These are phyloP conservation scores for Lactarius indigo DNA, from an alignment of 768 basidiomycete genomes.

Conservation along the genomic window DNA sequence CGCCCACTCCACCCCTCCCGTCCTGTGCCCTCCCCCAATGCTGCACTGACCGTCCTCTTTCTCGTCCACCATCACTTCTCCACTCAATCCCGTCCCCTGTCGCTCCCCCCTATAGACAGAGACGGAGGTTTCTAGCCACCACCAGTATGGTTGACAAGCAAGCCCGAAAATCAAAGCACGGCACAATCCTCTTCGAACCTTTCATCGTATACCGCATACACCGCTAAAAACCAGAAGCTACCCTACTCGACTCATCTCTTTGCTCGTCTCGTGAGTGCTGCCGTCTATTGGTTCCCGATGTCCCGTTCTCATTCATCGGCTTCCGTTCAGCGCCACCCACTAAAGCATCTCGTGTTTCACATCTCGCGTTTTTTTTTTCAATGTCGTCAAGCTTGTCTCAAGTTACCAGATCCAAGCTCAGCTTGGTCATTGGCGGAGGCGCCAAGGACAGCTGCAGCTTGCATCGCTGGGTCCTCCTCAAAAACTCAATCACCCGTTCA, in stretches of 20 bases:
- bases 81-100: constrained; percentile 26
- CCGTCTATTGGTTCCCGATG: constrained; percentile 2
- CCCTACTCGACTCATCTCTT: constrained; percentile 7
- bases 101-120: constrained; percentile 15
- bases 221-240: constrained; percentile 37
- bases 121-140: constrained; percentile 30
- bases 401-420: constrained; percentile 55
- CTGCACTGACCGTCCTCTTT: constrained; percentile 35
- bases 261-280: constrained; percentile 21
- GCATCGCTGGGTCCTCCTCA: constrained; percentile 84
- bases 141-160: constrained; percentile 80
- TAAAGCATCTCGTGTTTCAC: constrained; percentile 18
- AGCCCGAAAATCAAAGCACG: constrained; percentile 77
- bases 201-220: constrained; percentile 87
- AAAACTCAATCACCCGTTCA: constrained; percentile 72
- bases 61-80: constrained; percentile 24
- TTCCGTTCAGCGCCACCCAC: neutral
- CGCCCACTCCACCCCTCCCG: constrained; percentile 26
- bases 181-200: constrained; percentile 83
- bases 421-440: constrained; percentile 51
- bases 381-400: constrained; percentile 58
- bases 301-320: constrained; percentile 3
- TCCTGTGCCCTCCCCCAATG: constrained; percentile 33
- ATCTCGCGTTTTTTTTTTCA: constrained; percentile 32
- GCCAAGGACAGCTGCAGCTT: constrained; percentile 66